Evolutionary conservation across 805 yeast genomes (phyloP), one percentile per base, ranked within the genome.

Genomic region (Nakazawaea populi): DNA sequence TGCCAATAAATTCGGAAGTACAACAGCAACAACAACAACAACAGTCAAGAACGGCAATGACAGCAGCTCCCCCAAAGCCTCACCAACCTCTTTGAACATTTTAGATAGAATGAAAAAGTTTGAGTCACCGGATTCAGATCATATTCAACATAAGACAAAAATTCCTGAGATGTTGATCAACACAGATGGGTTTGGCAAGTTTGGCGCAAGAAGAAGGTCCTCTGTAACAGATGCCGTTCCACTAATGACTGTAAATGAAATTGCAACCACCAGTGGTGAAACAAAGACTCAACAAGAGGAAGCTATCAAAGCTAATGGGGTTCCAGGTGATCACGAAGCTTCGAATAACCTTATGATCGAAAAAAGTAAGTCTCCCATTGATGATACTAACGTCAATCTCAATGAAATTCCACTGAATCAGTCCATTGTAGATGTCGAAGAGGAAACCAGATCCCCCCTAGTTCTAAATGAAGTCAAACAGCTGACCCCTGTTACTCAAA

Each of bases 171-270:
- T 54, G 57, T 61, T 52, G 49, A 62, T 31, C 63, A 65, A 47
- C 60, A 2, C 31, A 39, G 57, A 57, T 31, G 64, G 63, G 2
- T 62, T 65, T 48, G 64, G 61, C 30, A 64, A 64, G 51, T 63
- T 66, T 58, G 66, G 65, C 35, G 63, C 61, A 1, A 66, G 53
- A 29, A 63, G 66, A 54, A 58, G 61, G 36, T 56, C 41, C 55
- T 44, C 47, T 9, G 24, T 36, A 10, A 28, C 42, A 36, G 47
- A 44, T 36, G 34, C 6, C 24, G 24, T 9, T 10, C 27, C 45
- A 7, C 27, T 29, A 30, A 6, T 31, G 6, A 43, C 4, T 37
- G 40, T 10, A 12, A 37, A 37, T 12, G 40, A 12, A 10, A n/a
- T 37, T 10, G 18, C 40, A 2, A 32, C 35, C 8, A 32, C 41